Percentiles rank a stretch among this genome's conserved stretches.
Conservation (phyloP, 345 rosid genomes). For the Acer negundo region DNA sequence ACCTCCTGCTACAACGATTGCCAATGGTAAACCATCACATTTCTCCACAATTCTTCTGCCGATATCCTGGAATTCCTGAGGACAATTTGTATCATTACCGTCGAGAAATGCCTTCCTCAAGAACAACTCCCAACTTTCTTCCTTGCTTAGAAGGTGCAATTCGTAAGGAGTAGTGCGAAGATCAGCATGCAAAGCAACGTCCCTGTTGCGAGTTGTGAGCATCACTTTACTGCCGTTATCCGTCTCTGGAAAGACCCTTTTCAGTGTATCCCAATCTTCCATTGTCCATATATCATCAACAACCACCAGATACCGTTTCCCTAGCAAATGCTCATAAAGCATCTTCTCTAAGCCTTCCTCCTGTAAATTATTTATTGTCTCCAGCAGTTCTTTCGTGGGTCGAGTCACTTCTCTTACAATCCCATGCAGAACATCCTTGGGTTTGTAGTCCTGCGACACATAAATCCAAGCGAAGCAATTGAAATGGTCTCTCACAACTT, state of each 20-base stretch:
- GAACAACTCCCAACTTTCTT: constrained; percentile 32
- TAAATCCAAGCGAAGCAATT: constrained; percentile 30
- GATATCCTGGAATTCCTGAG: constrained; percentile 24
- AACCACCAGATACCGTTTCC: constrained; percentile 27
- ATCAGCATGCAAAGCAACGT: constrained; percentile 23
- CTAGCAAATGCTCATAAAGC: constrained; percentile 16
- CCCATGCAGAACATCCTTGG: constrained; percentile 17
- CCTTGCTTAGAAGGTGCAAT: constrained; percentile 16
- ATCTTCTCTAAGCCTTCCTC: constrained; percentile 24
- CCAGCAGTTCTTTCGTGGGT: neutral
- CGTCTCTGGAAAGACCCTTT: constrained; percentile 25
- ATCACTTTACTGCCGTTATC: constrained; percentile 31
- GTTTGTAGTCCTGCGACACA: constrained; percentile 25
- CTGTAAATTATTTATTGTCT: neutral
- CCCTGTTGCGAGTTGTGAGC: constrained; percentile 30
- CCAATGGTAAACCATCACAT: constrained; percentile 34
- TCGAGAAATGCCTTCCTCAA: constrained; percentile 24
- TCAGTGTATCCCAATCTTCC: constrained; percentile 23
- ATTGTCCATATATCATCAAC: constrained; percentile 34
- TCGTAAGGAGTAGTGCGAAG: constrained; percentile 16
- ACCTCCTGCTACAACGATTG: constrained; percentile 31
- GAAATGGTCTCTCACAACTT: constrained; percentile 16
- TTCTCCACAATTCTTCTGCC: constrained; percentile 27
- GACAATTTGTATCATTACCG: neutral
- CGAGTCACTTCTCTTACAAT: constrained; percentile 24